These are phyloP conservation scores for Trifolium subterraneum DNA, from an alignment of 306 rosid genomes.

Conservation along the genomic window DNA sequence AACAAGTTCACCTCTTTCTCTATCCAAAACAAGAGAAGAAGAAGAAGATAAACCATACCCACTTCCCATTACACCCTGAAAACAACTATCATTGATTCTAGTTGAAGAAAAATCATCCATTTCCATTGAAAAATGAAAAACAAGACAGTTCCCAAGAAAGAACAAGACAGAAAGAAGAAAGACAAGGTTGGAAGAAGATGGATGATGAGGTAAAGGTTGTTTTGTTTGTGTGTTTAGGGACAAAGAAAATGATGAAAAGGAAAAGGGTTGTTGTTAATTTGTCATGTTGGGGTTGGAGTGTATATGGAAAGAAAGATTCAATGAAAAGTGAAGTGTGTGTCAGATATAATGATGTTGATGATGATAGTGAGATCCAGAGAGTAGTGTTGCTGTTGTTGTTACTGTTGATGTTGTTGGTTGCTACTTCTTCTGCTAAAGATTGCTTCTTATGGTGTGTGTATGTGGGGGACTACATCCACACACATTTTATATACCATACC, in stretches of 20 bases:
- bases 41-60: slow-evolving; percentile 64
- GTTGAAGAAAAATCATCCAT: slow-evolving; percentile 54
- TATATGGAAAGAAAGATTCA: slow-evolving; percentile 30
- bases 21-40: slow-evolving; percentile 68
- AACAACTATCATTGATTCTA: slow-evolving; percentile 21
- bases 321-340: slow-evolving; percentile 37
- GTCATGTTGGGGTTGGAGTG: slow-evolving; percentile 42
- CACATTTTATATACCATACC: slow-evolving; percentile 14
- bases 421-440: slow-evolving; percentile 15
- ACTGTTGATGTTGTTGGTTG: not conserved
- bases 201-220: not conserved
- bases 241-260: slow-evolving; percentile 26
- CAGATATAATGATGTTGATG: slow-evolving; percentile 37
- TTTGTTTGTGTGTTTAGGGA: not conserved
- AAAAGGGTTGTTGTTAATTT: slow-evolving; percentile 25
- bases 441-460: slow-evolving; percentile 40
- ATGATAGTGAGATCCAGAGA: slow-evolving; percentile 28
- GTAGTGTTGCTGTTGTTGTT: not conserved
- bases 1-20: slow-evolving; percentile 61
- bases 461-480: slow-evolving; percentile 34
- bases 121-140: slow-evolving; percentile 40
- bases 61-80: slow-evolving; percentile 43
- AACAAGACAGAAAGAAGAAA: slow-evolving; percentile 12
- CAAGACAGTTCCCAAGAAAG: not conserved
- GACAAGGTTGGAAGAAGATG: slow-evolving; percentile 26